A percentile compares a stretch with the other conserved stretches of the same genome.
phyloP scores from a whole-genome alignment of 208 protist species.

The Trypanosoma mega region DNA sequence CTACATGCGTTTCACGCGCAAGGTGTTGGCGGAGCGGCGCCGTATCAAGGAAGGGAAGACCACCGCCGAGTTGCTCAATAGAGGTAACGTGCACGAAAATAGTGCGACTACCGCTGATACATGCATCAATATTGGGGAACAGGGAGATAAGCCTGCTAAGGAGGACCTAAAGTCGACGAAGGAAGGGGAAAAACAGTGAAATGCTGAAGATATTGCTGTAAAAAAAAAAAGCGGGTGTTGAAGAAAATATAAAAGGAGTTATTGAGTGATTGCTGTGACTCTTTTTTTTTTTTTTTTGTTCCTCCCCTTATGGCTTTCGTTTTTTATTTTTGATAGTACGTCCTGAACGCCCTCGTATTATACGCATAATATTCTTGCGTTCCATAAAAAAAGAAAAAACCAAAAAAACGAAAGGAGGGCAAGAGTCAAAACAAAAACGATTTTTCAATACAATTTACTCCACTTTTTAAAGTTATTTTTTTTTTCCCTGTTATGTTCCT shows the following conservation, averaged over 20 bases:
- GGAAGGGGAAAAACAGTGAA: too few species aligned
- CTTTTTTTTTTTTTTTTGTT: constrained; percentile 11
- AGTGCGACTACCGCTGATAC: too few species aligned
- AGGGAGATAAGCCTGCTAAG: too few species aligned
- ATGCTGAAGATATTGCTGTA: too few species aligned
- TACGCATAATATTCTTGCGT: background rate
- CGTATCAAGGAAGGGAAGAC: constrained; percentile 29
- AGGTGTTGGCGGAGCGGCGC: constrained; percentile 42
- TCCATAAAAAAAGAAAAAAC: background rate
- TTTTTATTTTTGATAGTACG: constrained; percentile 1
- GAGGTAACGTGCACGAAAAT: too few species aligned
- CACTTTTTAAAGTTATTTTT: background rate
- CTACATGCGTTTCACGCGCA: constrained; percentile 37
- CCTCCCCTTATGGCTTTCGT: background rate
- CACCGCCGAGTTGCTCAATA: too few species aligned
- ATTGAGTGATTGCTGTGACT: background rate
- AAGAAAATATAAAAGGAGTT: background rate
- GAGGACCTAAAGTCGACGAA: too few species aligned
- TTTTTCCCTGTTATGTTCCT: too few species aligned
- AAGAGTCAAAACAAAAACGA: background rate
- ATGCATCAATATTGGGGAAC: too few species aligned
- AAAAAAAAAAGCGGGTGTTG: too few species aligned
- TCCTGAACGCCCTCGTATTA: too few species aligned
- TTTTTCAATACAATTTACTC: background rate
- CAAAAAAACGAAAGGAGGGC: background rate